Base-by-base conservation (phyloP, 352 stramenopile species). In the Globisporangium paroecandrum region DNA sequence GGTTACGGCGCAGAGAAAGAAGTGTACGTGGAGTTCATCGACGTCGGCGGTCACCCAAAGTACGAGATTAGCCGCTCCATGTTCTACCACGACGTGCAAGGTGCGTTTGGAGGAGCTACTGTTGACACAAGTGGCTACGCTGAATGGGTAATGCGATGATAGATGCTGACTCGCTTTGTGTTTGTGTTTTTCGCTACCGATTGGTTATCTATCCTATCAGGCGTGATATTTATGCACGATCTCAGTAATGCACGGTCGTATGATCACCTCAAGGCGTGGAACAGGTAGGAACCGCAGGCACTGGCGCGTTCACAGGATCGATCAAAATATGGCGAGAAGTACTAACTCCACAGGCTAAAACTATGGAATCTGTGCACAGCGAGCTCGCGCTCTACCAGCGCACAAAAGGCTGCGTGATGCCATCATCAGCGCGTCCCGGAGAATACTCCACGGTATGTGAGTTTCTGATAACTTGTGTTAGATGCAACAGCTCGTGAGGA, bases 1-100 rank as follows among this genome's bases (percentile, higher is more conserved):
- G 56, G 43, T 13, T 81, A 76, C 25, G 71, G 75, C 36, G 55
- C 62, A 10, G 75, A 77, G 57, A 78, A 74, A 18, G 76, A 93
- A 43, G 72, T 85, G 65, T 91, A 89, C 55, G 74, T 96, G 15
- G 89, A 96, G 74, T 94, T 96, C 51, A 69, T 95, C 22, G 89
- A 96, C 58, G 85, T 96, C 18, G 87, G 89, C 25, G 86, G 89
- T 12, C 85, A 96, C 69, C 78, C 81, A 36, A 83, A 90, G 64
- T 93, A 94, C 76, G 85, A 93, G 61, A 75, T 91, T 69, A 94
- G 85, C 66, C 83, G 89, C 18, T 64, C 70, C 6, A 85, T 91
- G 53, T 96, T 94, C 68, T 96, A 95, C 75, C 72, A 91, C 60
- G 75, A 94, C 62, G 75, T 95, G 2, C 87, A 96, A 41, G 88